Conservation (phyloP, 805 yeast species). For the Kazachstania africana region DNA sequence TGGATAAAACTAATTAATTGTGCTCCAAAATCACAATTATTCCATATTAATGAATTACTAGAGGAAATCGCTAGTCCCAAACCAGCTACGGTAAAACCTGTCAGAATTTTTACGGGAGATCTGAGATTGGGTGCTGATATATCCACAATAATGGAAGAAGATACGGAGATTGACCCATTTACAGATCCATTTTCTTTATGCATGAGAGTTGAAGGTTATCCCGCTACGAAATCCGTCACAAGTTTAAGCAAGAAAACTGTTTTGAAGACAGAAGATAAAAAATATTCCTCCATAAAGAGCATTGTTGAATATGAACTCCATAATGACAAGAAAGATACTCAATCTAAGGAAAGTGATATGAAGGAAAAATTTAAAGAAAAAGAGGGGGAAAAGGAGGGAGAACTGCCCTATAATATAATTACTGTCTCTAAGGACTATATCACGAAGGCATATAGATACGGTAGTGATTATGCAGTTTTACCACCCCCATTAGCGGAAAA, state of each 20-base stretch:
- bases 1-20: constrained; percentile 14
- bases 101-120: constrained; percentile 21
- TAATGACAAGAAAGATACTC: constrained; percentile 12
- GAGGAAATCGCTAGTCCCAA: constrained; percentile 8
- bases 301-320: constrained; percentile 17
- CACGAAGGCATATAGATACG: constrained; percentile 57
- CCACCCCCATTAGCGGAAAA: constrained; percentile 36
- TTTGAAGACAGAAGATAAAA: constrained; percentile 6
- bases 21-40: constrained; percentile 9
- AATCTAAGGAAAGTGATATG: constrained; percentile 7
- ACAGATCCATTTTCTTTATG: constrained; percentile 25
- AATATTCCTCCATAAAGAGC: constrained; percentile 11
- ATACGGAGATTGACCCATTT: constrained; percentile 5
- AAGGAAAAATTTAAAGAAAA: constrained; percentile 9
- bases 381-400: constrained; percentile 9
- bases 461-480: constrained; percentile 43
- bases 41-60: constrained; percentile 11
- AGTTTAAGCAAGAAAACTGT: constrained; percentile 14
- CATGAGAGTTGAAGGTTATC: constrained; percentile 49
- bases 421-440: constrained; percentile 28
- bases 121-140: constrained; percentile 19
- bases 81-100: constrained; percentile 18
- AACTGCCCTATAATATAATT: too few relatives aligned
- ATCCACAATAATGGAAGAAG: constrained; percentile 2
- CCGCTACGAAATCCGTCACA: constrained; percentile 30